Conservation (phyloP, 2,329 filamentous ascomycete genomes). For the Cladosporium sp. region DNA sequence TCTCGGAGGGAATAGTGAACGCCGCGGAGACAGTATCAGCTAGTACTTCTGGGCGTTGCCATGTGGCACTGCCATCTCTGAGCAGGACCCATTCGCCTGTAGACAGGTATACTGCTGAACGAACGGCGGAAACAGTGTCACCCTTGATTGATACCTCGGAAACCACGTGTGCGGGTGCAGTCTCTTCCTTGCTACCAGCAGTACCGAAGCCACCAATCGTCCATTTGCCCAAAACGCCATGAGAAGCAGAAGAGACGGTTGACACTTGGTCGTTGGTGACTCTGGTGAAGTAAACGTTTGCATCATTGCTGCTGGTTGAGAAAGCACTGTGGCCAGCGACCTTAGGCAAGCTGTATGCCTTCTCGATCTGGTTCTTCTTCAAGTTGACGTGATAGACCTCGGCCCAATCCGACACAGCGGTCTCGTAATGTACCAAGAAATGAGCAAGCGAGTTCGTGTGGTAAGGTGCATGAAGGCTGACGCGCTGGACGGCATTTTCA, state of each 20-base stretch:
- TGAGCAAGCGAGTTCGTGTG: slow-evolving; percentile 69
- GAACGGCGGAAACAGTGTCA: slow-evolving; percentile 66
- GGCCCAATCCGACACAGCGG: slow-evolving; percentile 67
- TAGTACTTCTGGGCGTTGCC: slow-evolving; percentile 78
- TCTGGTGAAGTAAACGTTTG: slow-evolving; percentile 85
- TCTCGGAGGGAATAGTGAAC: slow-evolving; percentile 65
- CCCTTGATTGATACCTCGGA: slow-evolving; percentile 78
- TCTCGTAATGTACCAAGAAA: slow-evolving; percentile 79
- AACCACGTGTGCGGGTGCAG: slow-evolving; percentile 59
- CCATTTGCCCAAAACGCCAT: slow-evolving; percentile 75
- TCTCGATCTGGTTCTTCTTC: slow-evolving; percentile 63
- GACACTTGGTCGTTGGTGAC: slow-evolving; percentile 70
- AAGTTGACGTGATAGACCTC: slow-evolving; percentile 81
- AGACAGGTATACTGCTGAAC: slow-evolving; percentile 64
- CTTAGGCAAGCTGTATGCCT: slow-evolving; percentile 74
- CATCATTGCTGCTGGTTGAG: slow-evolving; percentile 69
- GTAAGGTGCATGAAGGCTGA: slow-evolving; percentile 69
- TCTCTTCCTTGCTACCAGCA: slow-evolving; percentile 19
- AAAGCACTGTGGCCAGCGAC: slow-evolving; percentile 69
- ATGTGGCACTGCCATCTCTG: slow-evolving; percentile 74
- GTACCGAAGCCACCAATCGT: slow-evolving; percentile 45
- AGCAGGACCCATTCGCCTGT: slow-evolving; percentile 76
- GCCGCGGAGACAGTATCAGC: slow-evolving; percentile 74
- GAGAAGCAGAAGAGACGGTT: slow-evolving; percentile 71
- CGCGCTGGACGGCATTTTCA: slow-evolving; percentile 42